These are phyloP conservation scores for Malassezia furfur DNA, from an alignment of 1,284 basidiomycete species.

Conservation along the genomic window DNA sequence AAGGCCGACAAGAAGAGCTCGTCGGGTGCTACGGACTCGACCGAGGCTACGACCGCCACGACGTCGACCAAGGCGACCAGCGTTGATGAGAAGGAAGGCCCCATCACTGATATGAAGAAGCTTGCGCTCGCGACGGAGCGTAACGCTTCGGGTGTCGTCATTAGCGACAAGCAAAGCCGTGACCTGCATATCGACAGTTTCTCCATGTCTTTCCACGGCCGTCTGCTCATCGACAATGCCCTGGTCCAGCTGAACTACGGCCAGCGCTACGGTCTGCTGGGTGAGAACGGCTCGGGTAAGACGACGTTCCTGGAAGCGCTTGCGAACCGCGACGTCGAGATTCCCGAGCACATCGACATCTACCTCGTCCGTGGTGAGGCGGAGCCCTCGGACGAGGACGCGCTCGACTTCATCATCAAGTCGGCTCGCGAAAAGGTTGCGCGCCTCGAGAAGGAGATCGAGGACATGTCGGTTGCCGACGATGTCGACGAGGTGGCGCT, in stretches of 20 bases:
- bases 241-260: constrained; percentile 90
- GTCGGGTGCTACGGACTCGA: constrained; percentile 31
- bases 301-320: constrained; percentile 54
- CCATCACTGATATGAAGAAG: constrained; percentile 47
- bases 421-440: constrained; percentile 91
- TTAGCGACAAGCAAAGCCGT: constrained; percentile 79
- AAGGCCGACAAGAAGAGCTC: constrained; percentile 36
- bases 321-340: constrained; percentile 64
- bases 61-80: constrained; percentile 19
- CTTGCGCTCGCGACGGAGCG: constrained; percentile 44
- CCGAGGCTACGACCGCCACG: constrained; percentile 25
- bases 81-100: constrained; percentile 5
- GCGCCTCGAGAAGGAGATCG: constrained; percentile 86
- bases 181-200: constrained; percentile 96
- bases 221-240: constrained; percentile 81
- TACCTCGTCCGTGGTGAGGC: constrained; percentile 93
- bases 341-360: constrained; percentile 91
- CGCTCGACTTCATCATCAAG: constrained; percentile 86
- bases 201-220: constrained; percentile 93
- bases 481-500: constrained; percentile 74
- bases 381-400: constrained; percentile 90
- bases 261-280: constrained; percentile 83
- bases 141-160: constrained; percentile 63
- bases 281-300: constrained; percentile 97
- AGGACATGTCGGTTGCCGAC: constrained; percentile 82